Evolutionary conservation across 768 basidiomycete genomes (phyloP), one percentile per base, ranked within the genome.

Genomic region (Calocera viscosa): DNA sequence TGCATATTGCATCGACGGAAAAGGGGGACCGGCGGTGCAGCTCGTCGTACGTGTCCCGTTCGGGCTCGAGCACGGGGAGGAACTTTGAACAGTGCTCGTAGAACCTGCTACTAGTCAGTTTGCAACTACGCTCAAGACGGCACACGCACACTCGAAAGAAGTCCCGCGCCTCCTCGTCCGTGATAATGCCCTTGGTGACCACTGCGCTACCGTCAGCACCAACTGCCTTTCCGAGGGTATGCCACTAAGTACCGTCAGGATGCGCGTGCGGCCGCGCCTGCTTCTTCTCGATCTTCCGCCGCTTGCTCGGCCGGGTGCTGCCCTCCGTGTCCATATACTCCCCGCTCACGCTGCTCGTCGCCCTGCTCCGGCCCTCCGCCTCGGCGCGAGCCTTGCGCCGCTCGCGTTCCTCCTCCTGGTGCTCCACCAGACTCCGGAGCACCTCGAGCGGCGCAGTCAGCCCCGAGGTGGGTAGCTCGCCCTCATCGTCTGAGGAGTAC

Each of bases 51-150:
- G 90, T 93, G 75, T 97, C 94, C n/a, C 82, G 78, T 47, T 78
- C 82, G 2, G 81, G 82, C 75, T 96, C 92, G 72, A 94, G 94
- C 3, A 95, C 86, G 49, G 94, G 90, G 72, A 93, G 76, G 75
- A 92, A 93, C 19, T 89, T 91, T 26, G 90, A 92, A 73, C 93
- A 95, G n/a, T 94, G 94, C 53, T 86, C 83, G 75, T 90, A 96
- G 76, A 90, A 95, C 74, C 93, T 95, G 69, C 14, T 64, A 68
- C 8, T 47, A 26, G 39, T 24, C 43, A 49, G 47, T 34, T 28
- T 30, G 47, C 17, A 30, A 28, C 49, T 12, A 10, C 30, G 32
- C 32, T n/a, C 5, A 34, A 63, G 66, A 39, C 49, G 19, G 28
- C 47, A 41, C 34, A 78, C 83, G 60, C 67, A 94, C 91, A 94